Evolutionary conservation across 2,329 filamentous ascomycete species (phyloP).

Genomic region (Penicillium psychrosexuale): DNA sequence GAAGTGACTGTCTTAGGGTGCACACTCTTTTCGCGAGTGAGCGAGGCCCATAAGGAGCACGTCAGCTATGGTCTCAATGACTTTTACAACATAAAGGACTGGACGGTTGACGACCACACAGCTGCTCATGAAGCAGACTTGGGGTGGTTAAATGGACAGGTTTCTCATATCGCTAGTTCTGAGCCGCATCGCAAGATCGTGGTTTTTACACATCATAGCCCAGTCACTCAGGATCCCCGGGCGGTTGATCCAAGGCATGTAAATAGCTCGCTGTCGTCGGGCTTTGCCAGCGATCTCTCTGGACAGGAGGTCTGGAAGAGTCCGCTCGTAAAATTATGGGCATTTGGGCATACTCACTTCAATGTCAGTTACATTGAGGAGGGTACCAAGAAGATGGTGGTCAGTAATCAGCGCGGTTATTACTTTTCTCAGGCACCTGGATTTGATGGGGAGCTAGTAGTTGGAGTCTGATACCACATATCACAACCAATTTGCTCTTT

Average conservation of each 20-base stretch:
- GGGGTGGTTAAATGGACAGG: slow-evolving; percentile 41
- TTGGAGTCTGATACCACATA: not conserved
- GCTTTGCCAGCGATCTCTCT: slow-evolving; percentile 45
- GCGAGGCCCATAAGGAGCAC: slow-evolving; percentile 32
- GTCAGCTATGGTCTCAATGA: slow-evolving; percentile 51
- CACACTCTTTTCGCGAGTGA: slow-evolving; percentile 52
- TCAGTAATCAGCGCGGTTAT: slow-evolving; percentile 43
- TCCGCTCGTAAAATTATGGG: slow-evolving; percentile 43
- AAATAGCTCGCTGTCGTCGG: slow-evolving; percentile 34
- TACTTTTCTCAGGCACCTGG: not conserved
- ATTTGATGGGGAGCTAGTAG: not conserved
- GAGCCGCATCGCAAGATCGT: slow-evolving; percentile 38
- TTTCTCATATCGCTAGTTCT: slow-evolving; percentile 25
- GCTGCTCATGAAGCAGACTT: slow-evolving; percentile 35
- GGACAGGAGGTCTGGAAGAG: slow-evolving; percentile 40
- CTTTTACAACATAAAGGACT: slow-evolving; percentile 49
- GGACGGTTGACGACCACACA: slow-evolving; percentile 34
- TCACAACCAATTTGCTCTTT: not conserved
- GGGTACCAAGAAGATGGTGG: slow-evolving; percentile 31
- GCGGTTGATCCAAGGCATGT: slow-evolving; percentile 33
- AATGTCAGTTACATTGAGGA: slow-evolving; percentile 42
- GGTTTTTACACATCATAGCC: slow-evolving; percentile 42
- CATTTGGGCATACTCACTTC: slow-evolving; percentile 51
- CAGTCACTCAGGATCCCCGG: slow-evolving; percentile 23
- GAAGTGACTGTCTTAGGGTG: slow-evolving; percentile 46